Evolutionary conservation across 495 filamentous ascomycete genomes (phyloP), one percentile per base, ranked within the genome.

Genomic region (Monascus purpureus): DNA sequence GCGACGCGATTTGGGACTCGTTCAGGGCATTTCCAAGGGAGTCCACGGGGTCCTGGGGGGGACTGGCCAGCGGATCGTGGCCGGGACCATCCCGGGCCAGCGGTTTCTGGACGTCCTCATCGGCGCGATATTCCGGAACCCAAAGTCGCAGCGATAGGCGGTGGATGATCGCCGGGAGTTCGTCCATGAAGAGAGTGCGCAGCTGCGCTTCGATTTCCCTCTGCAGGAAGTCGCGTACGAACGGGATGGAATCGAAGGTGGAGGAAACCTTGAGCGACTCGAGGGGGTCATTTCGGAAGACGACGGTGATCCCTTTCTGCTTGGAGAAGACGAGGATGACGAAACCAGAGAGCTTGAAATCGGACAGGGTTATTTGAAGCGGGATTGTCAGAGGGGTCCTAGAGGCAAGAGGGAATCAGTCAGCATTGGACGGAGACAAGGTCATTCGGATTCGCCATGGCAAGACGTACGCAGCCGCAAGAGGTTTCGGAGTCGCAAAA

Each of bases 261-360:
- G 85, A 93, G 2, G 90, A 95, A 39, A 97, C 90, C 62, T 95
- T 96, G 40, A 97, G 75, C 9, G 86, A 94, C 46, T 97, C 90
- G 32, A 97, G 73, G 2, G 90, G 90, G 55, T 97, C 90, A 67
- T 97, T 96, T 41, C 90, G 80, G 44, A 97, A 97, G 4, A 97
- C 90, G 22, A 97, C 64, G 0, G 90, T 97, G 28, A 97, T 68
- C 6, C 90, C 90, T 51, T 97, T 97, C 52, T 94, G 87, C 46
- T 80, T 84, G 6, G 86, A 94, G 57, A 96, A 97, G 27, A 97
- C 90, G 17, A 97, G 55, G 35, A 97, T 93, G 39, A 96, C 90
- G 50, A 97, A 95, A 12, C 86, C 90, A 8, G 87, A 94, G n/a
- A 97, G 63, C 52, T 87, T 82, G 50, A 97, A 92, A 39, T 96